These are phyloP conservation scores for Cladosporium velox DNA, from an alignment of 2,329 filamentous ascomycete genomes.

Conservation along the genomic window DNA sequence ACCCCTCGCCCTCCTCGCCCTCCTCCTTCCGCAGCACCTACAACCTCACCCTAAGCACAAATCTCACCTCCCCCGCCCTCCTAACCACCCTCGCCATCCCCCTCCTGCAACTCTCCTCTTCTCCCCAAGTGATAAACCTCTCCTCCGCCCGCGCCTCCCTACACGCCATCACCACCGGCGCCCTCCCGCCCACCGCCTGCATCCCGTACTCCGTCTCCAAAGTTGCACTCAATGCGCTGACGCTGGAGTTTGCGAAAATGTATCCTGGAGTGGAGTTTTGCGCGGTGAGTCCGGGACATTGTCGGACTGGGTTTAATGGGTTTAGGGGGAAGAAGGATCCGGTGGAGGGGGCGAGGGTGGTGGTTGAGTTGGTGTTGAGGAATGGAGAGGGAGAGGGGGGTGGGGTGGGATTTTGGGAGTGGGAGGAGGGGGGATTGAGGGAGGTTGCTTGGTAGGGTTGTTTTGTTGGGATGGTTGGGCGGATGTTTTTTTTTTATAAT, in stretches of 20 bases:
- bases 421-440: constrained; percentile 20
- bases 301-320: constrained; percentile 32
- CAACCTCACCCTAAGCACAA: constrained; percentile 42
- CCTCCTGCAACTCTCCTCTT: constrained; percentile 30
- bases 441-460: constrained; percentile 22
- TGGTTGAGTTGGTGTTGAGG: constrained; percentile 26
- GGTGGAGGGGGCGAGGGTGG: constrained; percentile 27
- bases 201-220: constrained; percentile 32
- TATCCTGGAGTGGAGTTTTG: constrained; percentile 25
- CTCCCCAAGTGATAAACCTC: constrained; percentile 40
- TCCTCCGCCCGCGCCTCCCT: constrained; percentile 37
- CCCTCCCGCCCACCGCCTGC: constrained; percentile 34
- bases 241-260: constrained; percentile 28
- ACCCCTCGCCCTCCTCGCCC: constrained; percentile 29
- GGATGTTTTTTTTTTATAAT: background rate
- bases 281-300: constrained; percentile 29
- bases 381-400: constrained; percentile 26
- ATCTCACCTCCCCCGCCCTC: constrained; percentile 49
- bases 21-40: constrained; percentile 37
- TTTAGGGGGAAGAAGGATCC: constrained; percentile 30
- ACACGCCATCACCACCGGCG: constrained; percentile 25
- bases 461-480: background rate
- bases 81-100: constrained; percentile 37
- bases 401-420: constrained; percentile 29
- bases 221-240: constrained; percentile 31